Conservation (phyloP, 1,284 basidiomycete genomes). For the Leccinum subfulvum region DNA sequence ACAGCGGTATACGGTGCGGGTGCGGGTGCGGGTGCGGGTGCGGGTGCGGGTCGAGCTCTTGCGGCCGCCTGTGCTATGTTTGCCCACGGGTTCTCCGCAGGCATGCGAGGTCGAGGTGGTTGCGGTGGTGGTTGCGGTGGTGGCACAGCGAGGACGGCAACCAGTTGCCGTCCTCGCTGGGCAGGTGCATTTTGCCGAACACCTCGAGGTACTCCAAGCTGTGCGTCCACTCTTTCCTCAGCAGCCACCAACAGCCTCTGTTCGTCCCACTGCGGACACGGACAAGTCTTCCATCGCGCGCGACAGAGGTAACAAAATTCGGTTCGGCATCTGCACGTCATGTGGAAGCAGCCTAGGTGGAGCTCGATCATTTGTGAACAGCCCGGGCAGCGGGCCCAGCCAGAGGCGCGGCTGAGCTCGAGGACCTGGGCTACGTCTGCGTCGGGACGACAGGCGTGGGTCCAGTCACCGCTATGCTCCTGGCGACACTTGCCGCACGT, state of each 20-base stretch:
- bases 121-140: not conserved
- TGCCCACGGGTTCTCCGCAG: not conserved
- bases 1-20: not conserved
- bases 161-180: slow-evolving; percentile 1
- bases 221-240: slow-evolving; percentile 33
- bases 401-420: slow-evolving; percentile 32
- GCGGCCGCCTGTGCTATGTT: slow-evolving; percentile 1
- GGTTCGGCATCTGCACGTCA: slow-evolving; percentile 46
- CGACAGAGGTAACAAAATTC: slow-evolving; percentile 46
- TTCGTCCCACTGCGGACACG: slow-evolving; percentile 45
- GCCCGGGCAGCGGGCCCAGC: slow-evolving; percentile 45
- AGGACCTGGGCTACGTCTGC: slow-evolving; percentile 32
- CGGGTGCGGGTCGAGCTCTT: not conserved
- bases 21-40: not conserved
- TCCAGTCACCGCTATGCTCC: slow-evolving; percentile 16
- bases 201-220: slow-evolving; percentile 11
- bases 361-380: slow-evolving; percentile 45
- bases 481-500: slow-evolving; percentile 40
- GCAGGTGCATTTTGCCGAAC: slow-evolving; percentile 15
- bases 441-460: slow-evolving; percentile 31
- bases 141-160: slow-evolving; percentile 2
- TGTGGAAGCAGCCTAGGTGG: slow-evolving; percentile 43
- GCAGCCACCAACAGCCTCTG: slow-evolving; percentile 32
- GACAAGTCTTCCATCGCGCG: slow-evolving; percentile 42
- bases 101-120: not conserved